Base-by-base conservation (phyloP, 805 yeast species). In the Ascoidea tarda region DNA sequence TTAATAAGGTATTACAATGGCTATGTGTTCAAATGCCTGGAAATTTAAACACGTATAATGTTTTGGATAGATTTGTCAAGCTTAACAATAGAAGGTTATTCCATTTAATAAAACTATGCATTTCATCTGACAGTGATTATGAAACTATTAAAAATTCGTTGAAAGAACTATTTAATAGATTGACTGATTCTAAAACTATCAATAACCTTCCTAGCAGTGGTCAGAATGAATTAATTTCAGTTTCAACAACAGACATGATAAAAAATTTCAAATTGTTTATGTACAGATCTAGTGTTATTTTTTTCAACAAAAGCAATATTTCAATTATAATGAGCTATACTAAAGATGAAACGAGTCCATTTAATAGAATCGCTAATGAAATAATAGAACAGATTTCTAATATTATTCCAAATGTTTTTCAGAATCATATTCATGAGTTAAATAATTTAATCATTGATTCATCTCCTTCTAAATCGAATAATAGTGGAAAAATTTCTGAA, bases 251-350 rank as follows among this genome's bases (percentile, higher is more conserved):
- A 44, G 79, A 77, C 49, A 70, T 83, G 69, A 69, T 73, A 2
- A 66, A 72, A 1, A 75, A 77, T 14, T 67, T 87, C 54, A 76
- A 79, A 58, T 65, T 84, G 2, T 60, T 88, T 32, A 59, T 85
- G 44, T 81, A 78, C 58, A 72, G 96, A 57, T 64, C 83, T 0
- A 74, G 90, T 0, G 71, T 76, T 38, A 64, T 84, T 3, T 61
- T 82, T 28, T 84, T 75, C 65, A 89, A 87, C 67, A 75, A 76
- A 59, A 76, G 87, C 21, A 84, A 79, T 59, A 70, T 87, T 16
- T 65, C 75, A 0, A 70, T 77, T 16, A 65, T 86, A 5, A 64
- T 85, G n/a, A 71, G 66, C 16, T 59, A 71, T 44, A 67, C 77
- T 5, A 72, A 70, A 52, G 70, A 75, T 50, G 50, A 63, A 2